Evolutionary conservation across 345 rosid species (phyloP).

Genomic region (Pistacia vera): DNA sequence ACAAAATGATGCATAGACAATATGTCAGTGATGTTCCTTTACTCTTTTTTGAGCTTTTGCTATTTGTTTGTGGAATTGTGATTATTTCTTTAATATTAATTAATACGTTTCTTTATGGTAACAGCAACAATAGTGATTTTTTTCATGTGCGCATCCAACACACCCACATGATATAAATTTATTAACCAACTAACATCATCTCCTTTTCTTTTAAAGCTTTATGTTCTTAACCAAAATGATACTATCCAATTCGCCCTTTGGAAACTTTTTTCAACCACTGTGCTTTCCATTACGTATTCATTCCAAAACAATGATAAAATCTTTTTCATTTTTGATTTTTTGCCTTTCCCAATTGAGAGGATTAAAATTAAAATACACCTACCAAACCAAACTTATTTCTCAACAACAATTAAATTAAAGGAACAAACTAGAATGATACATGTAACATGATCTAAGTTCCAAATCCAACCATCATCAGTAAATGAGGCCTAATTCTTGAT

Average conservation of each 20-base stretch:
- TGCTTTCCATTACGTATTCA: not conserved
- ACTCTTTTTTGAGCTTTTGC: slow-evolving; percentile 12
- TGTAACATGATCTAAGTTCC: too few relatives aligned
- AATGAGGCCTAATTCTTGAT: too few relatives aligned
- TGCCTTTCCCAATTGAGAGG: too few relatives aligned
- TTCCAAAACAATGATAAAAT: not conserved
- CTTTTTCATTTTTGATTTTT: too few relatives aligned
- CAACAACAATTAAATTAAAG: too few relatives aligned
- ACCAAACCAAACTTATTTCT: too few relatives aligned
- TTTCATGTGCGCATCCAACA: slow-evolving; percentile 16
- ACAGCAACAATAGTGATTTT: slow-evolving; percentile 2
- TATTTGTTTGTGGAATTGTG: slow-evolving; percentile 24
- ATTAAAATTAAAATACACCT: too few relatives aligned
- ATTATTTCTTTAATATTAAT: not conserved
- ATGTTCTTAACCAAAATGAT: slow-evolving; percentile 11
- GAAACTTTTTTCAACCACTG: not conserved
- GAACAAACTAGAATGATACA: too few relatives aligned
- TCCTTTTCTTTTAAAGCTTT: slow-evolving; percentile 3
- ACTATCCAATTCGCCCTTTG: not conserved
- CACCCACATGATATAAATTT: slow-evolving; percentile 8
- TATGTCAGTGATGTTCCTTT: slow-evolving; percentile 34
- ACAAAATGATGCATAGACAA: slow-evolving; percentile 6
- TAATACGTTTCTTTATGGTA: slow-evolving; percentile 7
- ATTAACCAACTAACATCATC: not conserved
- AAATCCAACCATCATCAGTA: too few relatives aligned